Conservation (phyloP, 768 basidiomycete genomes). For the Amanita exitialis region DNA sequence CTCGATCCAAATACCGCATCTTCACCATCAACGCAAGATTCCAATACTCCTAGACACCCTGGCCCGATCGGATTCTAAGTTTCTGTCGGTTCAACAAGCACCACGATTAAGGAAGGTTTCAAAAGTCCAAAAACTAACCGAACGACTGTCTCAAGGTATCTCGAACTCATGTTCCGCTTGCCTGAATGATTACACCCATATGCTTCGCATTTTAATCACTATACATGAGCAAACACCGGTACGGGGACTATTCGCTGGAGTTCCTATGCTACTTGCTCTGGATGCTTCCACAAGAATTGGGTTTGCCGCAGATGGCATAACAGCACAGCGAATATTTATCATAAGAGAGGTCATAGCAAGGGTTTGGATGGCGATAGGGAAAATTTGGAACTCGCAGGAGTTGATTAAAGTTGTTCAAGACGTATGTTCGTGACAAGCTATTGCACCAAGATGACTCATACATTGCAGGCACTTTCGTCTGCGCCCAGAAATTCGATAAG, state of each 20-base stretch:
- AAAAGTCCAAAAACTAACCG: conserved; percentile 40
- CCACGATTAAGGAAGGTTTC: conserved; percentile 51
- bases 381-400: conserved; percentile 54
- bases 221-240: conserved; percentile 69
- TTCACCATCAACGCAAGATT: conserved; percentile 19
- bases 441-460: conserved; percentile 5
- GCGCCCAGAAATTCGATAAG: conserved; percentile 27
- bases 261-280: conserved; percentile 82
- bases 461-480: conserved; percentile 34
- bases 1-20: conserved; percentile 31
- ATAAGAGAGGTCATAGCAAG: conserved; percentile 55
- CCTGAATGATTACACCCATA: conserved; percentile 64
- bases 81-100: conserved; percentile 25
- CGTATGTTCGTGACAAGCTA: conserved; percentile 25
- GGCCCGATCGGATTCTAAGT: conserved; percentile 4
- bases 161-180: conserved; percentile 44
- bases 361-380: conserved; percentile 62
- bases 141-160: conserved; percentile 32
- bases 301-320: conserved; percentile 27
- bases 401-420: conserved; percentile 44
- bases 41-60: conserved; percentile 7
- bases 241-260: conserved; percentile 62
- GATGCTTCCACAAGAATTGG: conserved; percentile 39
- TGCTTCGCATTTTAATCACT: conserved; percentile 55
- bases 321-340: conserved; percentile 33